Evolutionary conservation across 2,329 filamentous ascomycete genomes (phyloP).

Genomic region (Blumeriella jaapii): DNA sequence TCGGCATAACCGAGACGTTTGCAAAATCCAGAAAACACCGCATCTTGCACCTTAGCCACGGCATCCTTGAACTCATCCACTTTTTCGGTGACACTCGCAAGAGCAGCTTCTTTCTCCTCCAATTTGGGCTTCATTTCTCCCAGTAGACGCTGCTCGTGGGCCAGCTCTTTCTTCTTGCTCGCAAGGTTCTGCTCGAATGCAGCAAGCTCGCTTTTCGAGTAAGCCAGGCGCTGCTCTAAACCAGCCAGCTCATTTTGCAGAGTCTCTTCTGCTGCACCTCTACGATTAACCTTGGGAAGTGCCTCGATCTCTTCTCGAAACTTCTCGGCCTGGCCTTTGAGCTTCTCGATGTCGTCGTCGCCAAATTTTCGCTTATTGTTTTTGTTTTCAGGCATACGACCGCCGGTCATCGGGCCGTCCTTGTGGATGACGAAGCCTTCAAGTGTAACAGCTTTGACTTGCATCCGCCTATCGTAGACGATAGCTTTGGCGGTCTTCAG

Average conservation of each 20-base stretch:
- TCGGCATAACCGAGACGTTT: constrained; percentile 74
- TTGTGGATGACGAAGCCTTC: constrained; percentile 98
- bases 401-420: constrained; percentile 91
- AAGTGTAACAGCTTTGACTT: constrained; percentile 87
- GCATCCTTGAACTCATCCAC: constrained; percentile 47
- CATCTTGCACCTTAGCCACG: constrained; percentile 74
- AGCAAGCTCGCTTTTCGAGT: constrained; percentile 63
- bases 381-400: constrained; percentile 65
- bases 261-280: constrained; percentile 65
- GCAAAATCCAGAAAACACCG: constrained; percentile 80
- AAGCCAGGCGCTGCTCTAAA: constrained; percentile 64
- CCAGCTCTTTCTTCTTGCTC: constrained; percentile 73
- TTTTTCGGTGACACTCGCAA: constrained; percentile 49
- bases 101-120: constrained; percentile 54
- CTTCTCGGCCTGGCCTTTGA: constrained; percentile 66
- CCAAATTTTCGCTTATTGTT: constrained; percentile 75
- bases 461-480: constrained; percentile 70
- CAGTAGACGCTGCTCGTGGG: constrained; percentile 62
- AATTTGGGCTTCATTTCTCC: constrained; percentile 69
- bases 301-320: constrained; percentile 66
- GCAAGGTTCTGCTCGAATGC: constrained; percentile 72
- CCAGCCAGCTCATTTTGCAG: constrained; percentile 70
- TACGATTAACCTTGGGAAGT: constrained; percentile 67
- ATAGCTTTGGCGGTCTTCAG: constrained; percentile 79
- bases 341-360: constrained; percentile 75